A percentile compares a stretch with the other conserved stretches of the same genome.
Evolutionary conservation across 2,329 filamentous ascomycete genomes (phyloP).

Genomic region (Hymenoscyphus albidus): DNA sequence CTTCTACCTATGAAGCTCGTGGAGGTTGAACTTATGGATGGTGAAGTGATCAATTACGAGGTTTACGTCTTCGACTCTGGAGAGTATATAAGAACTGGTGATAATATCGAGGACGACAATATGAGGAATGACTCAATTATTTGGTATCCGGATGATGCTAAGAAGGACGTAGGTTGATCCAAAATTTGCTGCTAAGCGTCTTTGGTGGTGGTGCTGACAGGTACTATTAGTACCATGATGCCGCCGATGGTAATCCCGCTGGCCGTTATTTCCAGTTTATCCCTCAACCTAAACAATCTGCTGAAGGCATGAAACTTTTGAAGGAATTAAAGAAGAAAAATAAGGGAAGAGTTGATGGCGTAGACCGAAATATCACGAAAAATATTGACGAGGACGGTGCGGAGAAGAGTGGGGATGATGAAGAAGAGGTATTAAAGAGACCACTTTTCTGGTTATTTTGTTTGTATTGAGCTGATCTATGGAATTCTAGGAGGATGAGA

Average conservation of each 20-base stretch:
- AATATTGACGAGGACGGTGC: constrained; percentile 1
- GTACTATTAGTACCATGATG: not conserved
- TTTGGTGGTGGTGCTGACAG: no score
- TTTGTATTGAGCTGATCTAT: not conserved
- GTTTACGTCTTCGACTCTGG: constrained; percentile 2
- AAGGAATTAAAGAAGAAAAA: not conserved
- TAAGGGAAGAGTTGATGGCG: constrained; percentile 2
- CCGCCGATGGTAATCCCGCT: not conserved
- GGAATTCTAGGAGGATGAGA: not conserved
- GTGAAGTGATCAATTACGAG: constrained; percentile 3
- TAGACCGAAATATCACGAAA: not conserved
- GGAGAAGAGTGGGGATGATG: not conserved
- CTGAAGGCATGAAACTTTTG: not conserved
- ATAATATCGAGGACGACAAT: constrained; percentile 1
- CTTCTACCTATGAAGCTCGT: not conserved
- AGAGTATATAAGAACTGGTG: constrained; percentile 2
- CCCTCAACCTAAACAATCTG: not conserved
- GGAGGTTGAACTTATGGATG: not conserved
- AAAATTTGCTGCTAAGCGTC: not conserved
- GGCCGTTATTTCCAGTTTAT: not conserved
- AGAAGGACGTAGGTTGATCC: not conserved
- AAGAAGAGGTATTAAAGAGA: not conserved
- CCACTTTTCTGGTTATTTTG: not conserved
- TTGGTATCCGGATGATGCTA: constrained; percentile 3
- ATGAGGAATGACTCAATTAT: constrained; percentile 1